These are phyloP conservation scores for Penicillium sp. DNA, from an alignment of 2,329 filamentous ascomycete genomes.

Conservation along the genomic window DNA sequence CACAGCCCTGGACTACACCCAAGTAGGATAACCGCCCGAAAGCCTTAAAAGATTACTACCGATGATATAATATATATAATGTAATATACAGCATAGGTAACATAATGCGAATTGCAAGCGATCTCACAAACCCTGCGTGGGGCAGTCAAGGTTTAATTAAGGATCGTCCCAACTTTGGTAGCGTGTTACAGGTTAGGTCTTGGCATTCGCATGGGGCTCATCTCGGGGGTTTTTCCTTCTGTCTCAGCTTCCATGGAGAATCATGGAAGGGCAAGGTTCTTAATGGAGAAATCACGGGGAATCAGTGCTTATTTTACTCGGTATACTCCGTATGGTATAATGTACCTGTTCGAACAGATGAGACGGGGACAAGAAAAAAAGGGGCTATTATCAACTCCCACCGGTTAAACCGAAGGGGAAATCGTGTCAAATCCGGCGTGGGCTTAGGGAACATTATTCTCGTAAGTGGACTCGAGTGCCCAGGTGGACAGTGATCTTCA, in stretches of 20 bases:
- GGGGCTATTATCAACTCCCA: slow-evolving; percentile 2
- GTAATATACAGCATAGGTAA: not conserved
- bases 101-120: slow-evolving; percentile 9
- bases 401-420: not conserved
- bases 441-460: slow-evolving; percentile 5
- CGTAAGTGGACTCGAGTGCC: not conserved
- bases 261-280: not conserved
- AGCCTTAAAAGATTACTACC: not conserved
- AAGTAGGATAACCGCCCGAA: slow-evolving; percentile 14
- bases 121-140: slow-evolving; percentile 12
- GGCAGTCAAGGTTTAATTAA: slow-evolving; percentile 34
- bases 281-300: slow-evolving; percentile 8
- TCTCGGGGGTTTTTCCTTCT: slow-evolving; percentile 16
- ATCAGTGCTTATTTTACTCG: not conserved
- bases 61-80: not conserved
- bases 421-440: slow-evolving; percentile 10
- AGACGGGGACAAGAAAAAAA: not conserved
- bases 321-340: not conserved
- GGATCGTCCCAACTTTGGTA: slow-evolving; percentile 28
- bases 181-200: slow-evolving; percentile 24
- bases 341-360: not conserved
- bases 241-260: not conserved
- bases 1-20: slow-evolving; percentile 12
- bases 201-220: slow-evolving; percentile 18
- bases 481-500: slow-evolving; percentile 11